Evolutionary conservation across 2,329 filamentous ascomycete species (phyloP).

Genomic region (Ceratocystiopsis sp.): DNA sequence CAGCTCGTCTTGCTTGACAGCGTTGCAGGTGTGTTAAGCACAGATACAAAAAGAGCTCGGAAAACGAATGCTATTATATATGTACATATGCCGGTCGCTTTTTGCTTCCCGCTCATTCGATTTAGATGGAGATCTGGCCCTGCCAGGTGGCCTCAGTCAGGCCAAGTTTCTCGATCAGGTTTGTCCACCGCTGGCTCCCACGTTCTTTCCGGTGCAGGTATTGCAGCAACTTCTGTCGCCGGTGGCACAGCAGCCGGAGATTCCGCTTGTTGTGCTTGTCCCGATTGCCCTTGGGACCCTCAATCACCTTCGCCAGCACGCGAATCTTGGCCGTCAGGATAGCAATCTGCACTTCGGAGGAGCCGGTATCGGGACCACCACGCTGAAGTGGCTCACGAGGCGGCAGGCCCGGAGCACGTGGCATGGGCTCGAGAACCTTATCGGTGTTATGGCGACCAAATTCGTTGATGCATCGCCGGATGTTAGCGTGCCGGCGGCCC

Average conservation of each 20-base stretch:
- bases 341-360: slow-evolving; percentile 92
- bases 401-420: slow-evolving; percentile 26
- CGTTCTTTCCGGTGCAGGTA: slow-evolving; percentile 84
- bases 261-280: slow-evolving; percentile 95
- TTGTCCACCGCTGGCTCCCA: slow-evolving; percentile 76
- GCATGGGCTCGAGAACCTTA: slow-evolving; percentile 43
- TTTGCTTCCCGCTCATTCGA: too few relatives aligned
- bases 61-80: too few relatives aligned
- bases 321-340: slow-evolving; percentile 91
- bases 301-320: slow-evolving; percentile 55
- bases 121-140: slow-evolving; percentile 57
- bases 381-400: slow-evolving; percentile 30
- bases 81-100: too few relatives aligned
- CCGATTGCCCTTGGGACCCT: slow-evolving; percentile 50
- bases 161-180: slow-evolving; percentile 70
- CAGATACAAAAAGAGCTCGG: too few relatives aligned
- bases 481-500: slow-evolving; percentile 67
- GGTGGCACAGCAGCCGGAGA: slow-evolving; percentile 69
- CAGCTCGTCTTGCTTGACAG: too few relatives aligned
- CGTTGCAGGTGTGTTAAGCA: too few relatives aligned
- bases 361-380: slow-evolving; percentile 83
- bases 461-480: slow-evolving; percentile 64
- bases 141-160: slow-evolving; percentile 80
- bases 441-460: slow-evolving; percentile 92
- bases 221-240: slow-evolving; percentile 69